A percentile compares a stretch with the other conserved stretches of the same genome.
These are phyloP conservation scores for Penicillium sp. DNA, from an alignment of 2,329 filamentous ascomycete species.

Conservation along the genomic window DNA sequence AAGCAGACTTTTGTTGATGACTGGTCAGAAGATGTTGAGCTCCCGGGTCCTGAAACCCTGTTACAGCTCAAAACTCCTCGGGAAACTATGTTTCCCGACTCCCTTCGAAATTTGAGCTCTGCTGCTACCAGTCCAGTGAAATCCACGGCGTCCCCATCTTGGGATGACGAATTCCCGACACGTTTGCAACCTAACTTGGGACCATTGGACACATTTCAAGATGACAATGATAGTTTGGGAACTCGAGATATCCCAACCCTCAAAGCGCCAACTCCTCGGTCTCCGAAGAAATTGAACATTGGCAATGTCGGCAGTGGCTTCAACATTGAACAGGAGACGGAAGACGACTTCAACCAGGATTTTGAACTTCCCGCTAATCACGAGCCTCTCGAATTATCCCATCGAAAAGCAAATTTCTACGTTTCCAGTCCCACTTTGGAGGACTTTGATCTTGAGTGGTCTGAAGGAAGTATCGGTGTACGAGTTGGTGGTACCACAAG, in stretches of 20 bases:
- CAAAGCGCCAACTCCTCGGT: conserved; percentile 61
- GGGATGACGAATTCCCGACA: conserved; percentile 42
- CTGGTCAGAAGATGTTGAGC: conserved; percentile 75
- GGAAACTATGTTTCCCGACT: conserved; percentile 62
- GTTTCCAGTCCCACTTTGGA: conserved; percentile 62
- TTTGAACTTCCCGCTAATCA: conserved; percentile 68
- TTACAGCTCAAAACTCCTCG: conserved; percentile 65
- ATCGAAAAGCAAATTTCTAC: conserved; percentile 59
- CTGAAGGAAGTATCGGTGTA: conserved; percentile 87
- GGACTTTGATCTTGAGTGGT: conserved; percentile 81
- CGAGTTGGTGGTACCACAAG: conserved; percentile 82
- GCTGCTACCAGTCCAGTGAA: conserved; percentile 39
- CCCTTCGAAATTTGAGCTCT: conserved; percentile 63
- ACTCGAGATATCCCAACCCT: conserved; percentile 66
- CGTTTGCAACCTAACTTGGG: conserved; percentile 54
- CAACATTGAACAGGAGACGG: conserved; percentile 45
- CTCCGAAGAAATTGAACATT: conserved; percentile 51
- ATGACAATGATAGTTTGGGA: conserved; percentile 59
- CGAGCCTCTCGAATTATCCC: conserved; percentile 60
- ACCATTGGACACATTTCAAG: conserved; percentile 62
- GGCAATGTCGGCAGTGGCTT: conserved; percentile 27
- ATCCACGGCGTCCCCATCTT: conserved; percentile 24
- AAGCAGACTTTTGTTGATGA: conserved; percentile 73
- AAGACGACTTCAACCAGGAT: conserved; percentile 70
- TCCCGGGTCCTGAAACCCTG: conserved; percentile 56